These are phyloP conservation scores for Scedosporium aurantiacum DNA, from an alignment of 2,329 filamentous ascomycete species.

Conservation along the genomic window DNA sequence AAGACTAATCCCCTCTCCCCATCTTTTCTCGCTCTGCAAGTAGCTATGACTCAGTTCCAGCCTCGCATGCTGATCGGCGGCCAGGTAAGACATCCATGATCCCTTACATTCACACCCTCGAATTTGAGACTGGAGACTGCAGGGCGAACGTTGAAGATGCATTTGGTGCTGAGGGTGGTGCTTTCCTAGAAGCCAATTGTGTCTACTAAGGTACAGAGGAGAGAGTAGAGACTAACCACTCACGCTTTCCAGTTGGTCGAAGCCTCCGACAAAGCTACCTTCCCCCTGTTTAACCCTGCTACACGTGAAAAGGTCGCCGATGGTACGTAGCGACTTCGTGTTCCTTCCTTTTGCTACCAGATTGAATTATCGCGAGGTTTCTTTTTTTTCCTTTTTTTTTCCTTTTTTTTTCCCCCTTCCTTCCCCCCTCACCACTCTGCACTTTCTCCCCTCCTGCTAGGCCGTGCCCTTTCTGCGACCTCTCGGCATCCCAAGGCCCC, in stretches of 20 bases:
- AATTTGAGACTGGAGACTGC: too few relatives aligned
- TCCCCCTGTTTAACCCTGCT: constrained; percentile 14
- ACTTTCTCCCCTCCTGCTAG: not conserved
- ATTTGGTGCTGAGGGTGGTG: too few relatives aligned
- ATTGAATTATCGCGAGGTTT: not conserved
- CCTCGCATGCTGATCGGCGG: constrained; percentile 7
- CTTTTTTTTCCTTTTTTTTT: not conserved
- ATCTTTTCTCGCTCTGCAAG: not conserved
- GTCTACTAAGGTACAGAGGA: too few relatives aligned
- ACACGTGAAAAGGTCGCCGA: constrained; percentile 13
- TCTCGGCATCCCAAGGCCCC: not conserved
- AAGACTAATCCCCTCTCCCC: not conserved
- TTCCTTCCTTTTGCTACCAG: not conserved
- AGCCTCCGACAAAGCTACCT: constrained; percentile 11
- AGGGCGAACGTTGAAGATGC: too few relatives aligned
- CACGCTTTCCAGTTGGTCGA: not conserved
- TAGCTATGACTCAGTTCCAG: constrained; percentile 1
- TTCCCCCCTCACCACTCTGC: not conserved
- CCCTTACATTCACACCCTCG: too few relatives aligned
- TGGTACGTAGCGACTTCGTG: constrained; percentile 11
- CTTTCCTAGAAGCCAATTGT: not conserved
- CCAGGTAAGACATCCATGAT: constrained; percentile 3
- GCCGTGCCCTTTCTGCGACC: not conserved
- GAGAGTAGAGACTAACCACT: not conserved
- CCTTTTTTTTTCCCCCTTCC: not conserved